These are phyloP conservation scores for Rhododendron ferrugineum DNA, from an alignment of 148 eudicot genomes.

Conservation along the genomic window DNA sequence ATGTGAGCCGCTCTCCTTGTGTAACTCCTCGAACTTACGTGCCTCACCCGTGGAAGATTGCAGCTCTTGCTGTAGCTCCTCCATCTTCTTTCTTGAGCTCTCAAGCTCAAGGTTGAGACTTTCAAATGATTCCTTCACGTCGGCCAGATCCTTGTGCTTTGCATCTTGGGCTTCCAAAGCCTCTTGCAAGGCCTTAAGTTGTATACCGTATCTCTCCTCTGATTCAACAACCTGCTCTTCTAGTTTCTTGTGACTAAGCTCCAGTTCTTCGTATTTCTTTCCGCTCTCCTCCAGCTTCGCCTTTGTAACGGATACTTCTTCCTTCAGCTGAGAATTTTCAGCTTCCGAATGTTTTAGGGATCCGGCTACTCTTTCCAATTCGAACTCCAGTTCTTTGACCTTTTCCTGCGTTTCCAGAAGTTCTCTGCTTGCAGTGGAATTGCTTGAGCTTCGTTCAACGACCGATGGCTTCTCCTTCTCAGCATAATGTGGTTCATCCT, in stretches of 20 bases:
- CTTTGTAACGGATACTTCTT: constrained; percentile 37
- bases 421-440: constrained; percentile 43
- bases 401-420: constrained; percentile 72
- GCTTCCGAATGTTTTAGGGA: constrained; percentile 58
- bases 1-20: constrained; percentile 45
- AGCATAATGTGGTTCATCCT: constrained; percentile 31
- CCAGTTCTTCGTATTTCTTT: constrained; percentile 53
- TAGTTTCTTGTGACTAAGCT: constrained; percentile 51
- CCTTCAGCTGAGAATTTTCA: constrained; percentile 50
- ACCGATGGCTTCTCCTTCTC: constrained; percentile 25
- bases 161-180: constrained; percentile 57
- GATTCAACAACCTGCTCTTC: constrained; percentile 46
- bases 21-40: constrained; percentile 55
- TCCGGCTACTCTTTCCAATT: constrained; percentile 48
- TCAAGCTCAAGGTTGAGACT: constrained; percentile 61
- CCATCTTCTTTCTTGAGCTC: constrained; percentile 65
- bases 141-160: constrained; percentile 57
- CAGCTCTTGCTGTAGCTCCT: constrained; percentile 60
- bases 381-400: constrained; percentile 62
- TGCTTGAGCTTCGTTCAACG: constrained; percentile 28
- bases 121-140: constrained; percentile 67
- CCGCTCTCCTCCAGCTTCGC: constrained; percentile 49
- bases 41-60: constrained; percentile 40
- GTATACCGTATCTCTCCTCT: constrained; percentile 46
- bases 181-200: constrained; percentile 60